A percentile compares a stretch with the other conserved stretches of the same genome.
These are phyloP conservation scores for Phytophthora sp. DNA, from an alignment of 352 stramenopile genomes.

Conservation along the genomic window DNA sequence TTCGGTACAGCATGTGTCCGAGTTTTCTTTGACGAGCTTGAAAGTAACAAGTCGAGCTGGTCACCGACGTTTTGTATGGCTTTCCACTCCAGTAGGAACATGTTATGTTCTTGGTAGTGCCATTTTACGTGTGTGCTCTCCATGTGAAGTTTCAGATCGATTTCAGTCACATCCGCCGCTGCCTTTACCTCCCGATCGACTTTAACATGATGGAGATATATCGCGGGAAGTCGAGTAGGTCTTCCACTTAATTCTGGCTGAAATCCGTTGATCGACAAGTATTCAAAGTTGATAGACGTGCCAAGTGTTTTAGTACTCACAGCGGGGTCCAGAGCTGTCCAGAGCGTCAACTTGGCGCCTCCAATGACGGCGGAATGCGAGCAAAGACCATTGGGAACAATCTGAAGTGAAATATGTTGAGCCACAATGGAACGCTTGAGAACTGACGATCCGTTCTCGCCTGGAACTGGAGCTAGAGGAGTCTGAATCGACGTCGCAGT, in stretches of 20 bases:
- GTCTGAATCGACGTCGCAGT: slow-evolving; percentile 29
- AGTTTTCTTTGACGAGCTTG: slow-evolving; percentile 29
- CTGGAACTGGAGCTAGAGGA: slow-evolving; percentile 10
- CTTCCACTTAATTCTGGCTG: slow-evolving; percentile 10
- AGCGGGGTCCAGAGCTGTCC: slow-evolving; percentile 4
- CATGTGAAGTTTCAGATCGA: slow-evolving; percentile 39
- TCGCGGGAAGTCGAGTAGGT: slow-evolving; percentile 16
- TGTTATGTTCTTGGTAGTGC: slow-evolving; percentile 38
- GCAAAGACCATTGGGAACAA: slow-evolving; percentile 15
- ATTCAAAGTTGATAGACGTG: slow-evolving; percentile 26
- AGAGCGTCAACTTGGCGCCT: slow-evolving; percentile 16
- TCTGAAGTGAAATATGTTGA: slow-evolving; percentile 29
- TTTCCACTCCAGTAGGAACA: slow-evolving; percentile 40
- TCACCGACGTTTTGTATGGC: slow-evolving; percentile 39
- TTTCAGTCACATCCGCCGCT: slow-evolving; percentile 29
- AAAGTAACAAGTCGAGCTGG: slow-evolving; percentile 46
- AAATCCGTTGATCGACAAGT: slow-evolving; percentile 34
- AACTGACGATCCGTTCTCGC: slow-evolving; percentile 17
- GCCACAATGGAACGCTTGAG: slow-evolving; percentile 25
- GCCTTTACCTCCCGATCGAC: slow-evolving; percentile 37
- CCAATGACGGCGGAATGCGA: slow-evolving; percentile 32
- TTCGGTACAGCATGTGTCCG: slow-evolving; percentile 19
- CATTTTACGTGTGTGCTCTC: slow-evolving; percentile 39
- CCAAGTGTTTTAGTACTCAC: slow-evolving; percentile 16
- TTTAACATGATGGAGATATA: slow-evolving; percentile 35